phyloP scores from a whole-genome alignment of 805 yeast genomes.

The Kazachstania kunashirensis region DNA sequence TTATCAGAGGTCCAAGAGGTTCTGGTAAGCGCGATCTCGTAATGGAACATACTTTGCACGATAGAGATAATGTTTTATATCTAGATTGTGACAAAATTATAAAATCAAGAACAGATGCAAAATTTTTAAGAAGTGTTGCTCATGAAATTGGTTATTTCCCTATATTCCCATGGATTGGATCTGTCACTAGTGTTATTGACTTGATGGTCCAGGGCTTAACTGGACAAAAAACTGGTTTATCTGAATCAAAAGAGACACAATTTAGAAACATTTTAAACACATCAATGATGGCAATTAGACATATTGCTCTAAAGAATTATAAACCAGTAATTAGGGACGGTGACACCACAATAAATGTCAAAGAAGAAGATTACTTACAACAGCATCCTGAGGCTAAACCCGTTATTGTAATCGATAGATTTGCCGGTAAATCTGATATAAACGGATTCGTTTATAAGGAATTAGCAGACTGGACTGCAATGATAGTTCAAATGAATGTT shows the following conservation, averaged over 20 bases:
- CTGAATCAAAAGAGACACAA: conserved; percentile 75
- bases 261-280: conserved; percentile 70
- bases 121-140: conserved; percentile 59
- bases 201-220: conserved; percentile 81
- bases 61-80: conserved; percentile 51
- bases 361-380: conserved; percentile 75
- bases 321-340: conserved; percentile 27
- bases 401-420: conserved; percentile 73
- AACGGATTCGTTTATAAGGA: conserved; percentile 62
- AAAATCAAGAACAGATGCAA: conserved; percentile 65
- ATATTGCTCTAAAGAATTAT: conserved; percentile 44
- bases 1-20: conserved; percentile 88
- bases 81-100: conserved; percentile 72
- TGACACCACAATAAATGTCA: conserved; percentile 31
- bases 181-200: conserved; percentile 69
- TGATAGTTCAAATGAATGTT: conserved; percentile 59
- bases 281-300: conserved; percentile 63
- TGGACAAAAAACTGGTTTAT: conserved; percentile 86
- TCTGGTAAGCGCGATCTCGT: conserved; percentile 85
- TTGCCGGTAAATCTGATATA: conserved; percentile 45
- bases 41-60: conserved; percentile 51
- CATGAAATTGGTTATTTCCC: conserved; percentile 84
- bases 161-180: conserved; percentile 84
- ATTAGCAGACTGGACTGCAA: conserved; percentile 83
- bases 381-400: conserved; percentile 82